A percentile compares a stretch with the other conserved stretches of the same genome.
Evolutionary conservation across 2,329 filamentous ascomycete species (phyloP).

Genomic region (Pseudocercospora fijiensis): DNA sequence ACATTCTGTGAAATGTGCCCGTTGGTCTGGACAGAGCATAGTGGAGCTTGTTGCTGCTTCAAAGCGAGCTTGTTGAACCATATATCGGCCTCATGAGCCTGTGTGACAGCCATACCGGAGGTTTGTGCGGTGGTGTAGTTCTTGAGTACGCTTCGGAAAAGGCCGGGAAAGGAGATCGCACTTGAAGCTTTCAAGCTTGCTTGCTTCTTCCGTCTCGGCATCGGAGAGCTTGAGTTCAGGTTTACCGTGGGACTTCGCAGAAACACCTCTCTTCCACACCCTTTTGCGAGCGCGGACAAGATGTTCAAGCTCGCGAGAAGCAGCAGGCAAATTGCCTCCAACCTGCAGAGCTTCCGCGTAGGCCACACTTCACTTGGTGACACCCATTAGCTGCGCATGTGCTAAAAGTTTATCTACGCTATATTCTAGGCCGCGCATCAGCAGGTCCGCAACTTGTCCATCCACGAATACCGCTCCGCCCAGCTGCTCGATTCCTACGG

Average conservation of each 20-base stretch:
- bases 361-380: background rate
- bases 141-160: background rate
- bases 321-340: slow-evolving; percentile 75
- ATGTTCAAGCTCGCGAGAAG: slow-evolving; percentile 85
- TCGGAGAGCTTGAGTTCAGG: slow-evolving; percentile 16
- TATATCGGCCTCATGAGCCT: slow-evolving; percentile 44
- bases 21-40: slow-evolving; percentile 50
- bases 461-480: slow-evolving; percentile 97
- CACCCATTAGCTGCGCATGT: slow-evolving; percentile 16
- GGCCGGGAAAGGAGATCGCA: slow-evolving; percentile 6
- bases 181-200: no score
- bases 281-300: background rate
- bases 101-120: slow-evolving; percentile 2
- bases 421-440: slow-evolving; percentile 61
- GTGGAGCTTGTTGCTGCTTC: slow-evolving; percentile 55
- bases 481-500: slow-evolving; percentile 90
- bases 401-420: slow-evolving; percentile 29
- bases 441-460: slow-evolving; percentile 86
- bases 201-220: slow-evolving; percentile 6
- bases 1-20: background rate
- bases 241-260: background rate
- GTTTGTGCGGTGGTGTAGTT: slow-evolving; percentile 5
- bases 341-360: slow-evolving; percentile 75
- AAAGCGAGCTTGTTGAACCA: slow-evolving; percentile 56
- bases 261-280: slow-evolving; percentile 12